These are phyloP conservation scores for Oehlia diaphana DNA, from an alignment of 192 early-diverging fungal species.

Conservation along the genomic window DNA sequence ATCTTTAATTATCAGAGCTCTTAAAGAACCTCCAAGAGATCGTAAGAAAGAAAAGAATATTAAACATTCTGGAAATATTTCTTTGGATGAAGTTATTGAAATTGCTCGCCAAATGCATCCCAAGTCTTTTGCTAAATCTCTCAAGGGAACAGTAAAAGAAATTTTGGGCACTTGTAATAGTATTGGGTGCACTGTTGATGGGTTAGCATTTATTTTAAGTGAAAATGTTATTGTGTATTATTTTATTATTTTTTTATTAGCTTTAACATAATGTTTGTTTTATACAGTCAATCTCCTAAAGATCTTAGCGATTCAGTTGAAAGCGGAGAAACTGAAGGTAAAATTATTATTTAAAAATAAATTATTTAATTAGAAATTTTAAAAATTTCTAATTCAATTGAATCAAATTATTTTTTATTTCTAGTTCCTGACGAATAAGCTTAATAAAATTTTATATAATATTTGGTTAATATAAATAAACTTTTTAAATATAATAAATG, in stretches of 20 bases:
- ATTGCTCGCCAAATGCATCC: constrained; percentile 93
- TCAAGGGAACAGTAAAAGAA: constrained; percentile 94
- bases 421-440: constrained; percentile 15
- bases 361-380: constrained; percentile 28
- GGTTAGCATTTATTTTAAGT: not conserved
- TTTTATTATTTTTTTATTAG: not conserved
- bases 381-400: not conserved
- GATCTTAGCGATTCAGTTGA: constrained; percentile 85
- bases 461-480: too few species aligned
- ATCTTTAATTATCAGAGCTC: constrained; percentile 93
- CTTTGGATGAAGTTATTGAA: constrained; percentile 91
- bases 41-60: constrained; percentile 99
- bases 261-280: not conserved
- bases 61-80: constrained; percentile 95
- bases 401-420: not conserved
- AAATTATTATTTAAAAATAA: constrained; percentile 46
- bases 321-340: constrained; percentile 76
- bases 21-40: constrained; percentile 97
- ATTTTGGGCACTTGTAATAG: constrained; percentile 95
- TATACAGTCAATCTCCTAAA: constrained; percentile 73
- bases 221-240: too few species aligned
- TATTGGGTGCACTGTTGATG: constrained; percentile 98
- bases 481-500: too few species aligned
- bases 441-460: not conserved
- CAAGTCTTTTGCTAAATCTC: constrained; percentile 94